Percentiles rank a stretch among this genome's conserved stretches.
Evolutionary conservation across 2,329 filamentous ascomycete species (phyloP).

Genomic region (Thelonectria discophora): DNA sequence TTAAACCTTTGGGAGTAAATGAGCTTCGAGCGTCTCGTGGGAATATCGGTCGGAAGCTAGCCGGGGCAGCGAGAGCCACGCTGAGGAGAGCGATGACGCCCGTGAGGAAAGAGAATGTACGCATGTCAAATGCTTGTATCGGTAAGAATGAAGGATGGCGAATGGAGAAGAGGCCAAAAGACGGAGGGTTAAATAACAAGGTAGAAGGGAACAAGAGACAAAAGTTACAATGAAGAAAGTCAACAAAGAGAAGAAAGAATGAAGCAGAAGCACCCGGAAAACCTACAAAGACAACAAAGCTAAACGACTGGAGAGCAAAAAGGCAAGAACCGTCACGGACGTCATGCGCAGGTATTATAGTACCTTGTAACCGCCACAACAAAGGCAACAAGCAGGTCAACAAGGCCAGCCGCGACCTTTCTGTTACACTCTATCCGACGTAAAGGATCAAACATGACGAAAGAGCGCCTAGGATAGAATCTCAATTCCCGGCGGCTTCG

Average conservation of each 20-base stretch:
- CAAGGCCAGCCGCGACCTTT: slow-evolving; percentile 7
- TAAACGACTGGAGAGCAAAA: neutral
- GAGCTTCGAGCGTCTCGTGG: slow-evolving; percentile 21
- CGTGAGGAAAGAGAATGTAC: slow-evolving; percentile 36
- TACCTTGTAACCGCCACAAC: slow-evolving; percentile 8
- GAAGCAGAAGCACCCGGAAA: neutral
- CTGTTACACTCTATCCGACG: slow-evolving; percentile 33
- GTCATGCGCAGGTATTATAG: slow-evolving; percentile 25
- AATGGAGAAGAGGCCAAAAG: slow-evolving; percentile 14
- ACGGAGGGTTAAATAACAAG: slow-evolving; percentile 12
- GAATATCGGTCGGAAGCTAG: slow-evolving; percentile 15
- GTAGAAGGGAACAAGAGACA: neutral
- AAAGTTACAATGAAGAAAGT: neutral
- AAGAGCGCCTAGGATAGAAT: neutral
- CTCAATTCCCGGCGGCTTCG: neutral
- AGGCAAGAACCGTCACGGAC: neutral
- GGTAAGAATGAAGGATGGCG: slow-evolving; percentile 14
- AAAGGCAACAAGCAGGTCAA: slow-evolving; percentile 18
- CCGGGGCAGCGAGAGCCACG: slow-evolving; percentile 30
- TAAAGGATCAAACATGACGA: slow-evolving; percentile 32
- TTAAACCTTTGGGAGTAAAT: slow-evolving; percentile 38
- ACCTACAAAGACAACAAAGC: too few species aligned
- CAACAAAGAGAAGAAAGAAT: neutral
- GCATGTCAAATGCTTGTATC: slow-evolving; percentile 24
- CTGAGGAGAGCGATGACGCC: slow-evolving; percentile 34